Conservation (phyloP, 1,284 basidiomycete species). For the Polyporus tsugae region DNA sequence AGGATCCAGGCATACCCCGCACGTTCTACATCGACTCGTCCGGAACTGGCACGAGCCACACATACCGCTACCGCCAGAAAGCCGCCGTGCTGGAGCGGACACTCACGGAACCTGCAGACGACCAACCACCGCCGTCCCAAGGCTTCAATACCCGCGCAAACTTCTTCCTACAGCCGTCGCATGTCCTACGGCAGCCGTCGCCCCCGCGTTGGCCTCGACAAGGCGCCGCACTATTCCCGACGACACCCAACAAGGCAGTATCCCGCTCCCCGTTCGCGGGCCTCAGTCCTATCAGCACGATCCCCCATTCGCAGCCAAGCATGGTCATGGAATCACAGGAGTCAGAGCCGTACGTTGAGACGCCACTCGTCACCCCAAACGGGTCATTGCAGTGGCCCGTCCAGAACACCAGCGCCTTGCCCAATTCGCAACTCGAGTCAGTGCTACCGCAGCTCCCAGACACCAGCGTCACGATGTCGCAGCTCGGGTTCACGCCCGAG, state of each 20-base stretch:
- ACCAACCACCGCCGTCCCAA: constrained; percentile 39
- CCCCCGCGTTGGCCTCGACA: constrained; percentile 13
- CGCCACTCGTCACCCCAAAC: constrained; percentile 63
- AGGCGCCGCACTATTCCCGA: constrained; percentile 15
- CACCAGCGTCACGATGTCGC: constrained; percentile 45
- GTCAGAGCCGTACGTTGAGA: constrained; percentile 53
- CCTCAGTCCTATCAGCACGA: constrained; percentile 20
- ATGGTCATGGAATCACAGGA: constrained; percentile 50
- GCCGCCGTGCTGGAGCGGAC: constrained; percentile 49
- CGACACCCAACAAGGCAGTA: constrained; percentile 19
- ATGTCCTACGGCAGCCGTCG: neutral
- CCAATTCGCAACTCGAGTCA: constrained; percentile 50
- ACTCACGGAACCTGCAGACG: constrained; percentile 58
- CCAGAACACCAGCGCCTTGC: constrained; percentile 43
- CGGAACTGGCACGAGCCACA: constrained; percentile 25
- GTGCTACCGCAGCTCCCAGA: constrained; percentile 40
- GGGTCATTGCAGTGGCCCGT: constrained; percentile 57
- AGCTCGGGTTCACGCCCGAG: constrained; percentile 44
- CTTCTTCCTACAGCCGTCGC: constrained; percentile 12
- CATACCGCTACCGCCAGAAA: constrained; percentile 40
- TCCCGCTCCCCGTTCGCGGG: constrained; percentile 15
- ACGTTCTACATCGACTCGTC: constrained; percentile 34
- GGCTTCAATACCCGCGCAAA: constrained; percentile 30
- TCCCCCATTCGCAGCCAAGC: constrained; percentile 29
- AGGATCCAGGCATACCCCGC: constrained; percentile 24